A percentile compares a stretch with the other conserved stretches of the same genome.
These are phyloP conservation scores for Anisodus tanguticus DNA, from an alignment of 257 asterid genomes.

Conservation along the genomic window DNA sequence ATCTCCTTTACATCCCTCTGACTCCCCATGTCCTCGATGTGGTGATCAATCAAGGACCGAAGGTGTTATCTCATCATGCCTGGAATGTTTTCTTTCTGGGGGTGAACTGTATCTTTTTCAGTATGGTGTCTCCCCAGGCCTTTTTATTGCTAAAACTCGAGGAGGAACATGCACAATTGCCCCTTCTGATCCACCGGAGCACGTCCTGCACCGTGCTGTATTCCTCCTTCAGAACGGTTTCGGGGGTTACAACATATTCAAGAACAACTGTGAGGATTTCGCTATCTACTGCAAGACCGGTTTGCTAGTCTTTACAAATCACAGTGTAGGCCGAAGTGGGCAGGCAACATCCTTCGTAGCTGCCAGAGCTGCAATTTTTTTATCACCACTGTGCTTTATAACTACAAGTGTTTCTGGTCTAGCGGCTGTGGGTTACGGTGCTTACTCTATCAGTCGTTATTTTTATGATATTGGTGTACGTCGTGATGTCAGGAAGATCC, in stretches of 20 bases:
- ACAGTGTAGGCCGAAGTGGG: constrained; percentile 82
- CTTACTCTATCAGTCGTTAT: constrained; percentile 70
- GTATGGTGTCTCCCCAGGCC: constrained; percentile 56
- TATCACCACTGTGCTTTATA: constrained; percentile 78
- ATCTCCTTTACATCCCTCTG: constrained; percentile 60
- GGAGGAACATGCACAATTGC: constrained; percentile 93
- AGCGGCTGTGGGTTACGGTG: constrained; percentile 62
- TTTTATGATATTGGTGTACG: constrained; percentile 80
- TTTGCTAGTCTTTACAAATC: constrained; percentile 54
- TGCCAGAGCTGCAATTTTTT: constrained; percentile 63
- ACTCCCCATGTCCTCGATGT: constrained; percentile 68
- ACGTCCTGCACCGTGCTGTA: constrained; percentile 71
- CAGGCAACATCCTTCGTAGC: constrained; percentile 72
- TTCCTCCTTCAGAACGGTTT: constrained; percentile 79
- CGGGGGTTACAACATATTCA: constrained; percentile 69
- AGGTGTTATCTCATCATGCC: constrained; percentile 90
- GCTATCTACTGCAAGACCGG: constrained; percentile 95
- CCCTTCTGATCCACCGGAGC: constrained; percentile 62
- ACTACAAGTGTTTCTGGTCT: constrained; percentile 65
- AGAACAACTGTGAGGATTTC: constrained; percentile 91
- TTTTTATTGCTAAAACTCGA: constrained; percentile 75
- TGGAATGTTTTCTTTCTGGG: constrained; percentile 74
- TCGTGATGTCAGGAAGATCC: constrained; percentile 73
- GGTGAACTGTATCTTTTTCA: constrained; percentile 72
- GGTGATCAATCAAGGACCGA: constrained; percentile 62